Evolutionary conservation across 805 yeast species (phyloP).

Genomic region (Candida corydali): DNA sequence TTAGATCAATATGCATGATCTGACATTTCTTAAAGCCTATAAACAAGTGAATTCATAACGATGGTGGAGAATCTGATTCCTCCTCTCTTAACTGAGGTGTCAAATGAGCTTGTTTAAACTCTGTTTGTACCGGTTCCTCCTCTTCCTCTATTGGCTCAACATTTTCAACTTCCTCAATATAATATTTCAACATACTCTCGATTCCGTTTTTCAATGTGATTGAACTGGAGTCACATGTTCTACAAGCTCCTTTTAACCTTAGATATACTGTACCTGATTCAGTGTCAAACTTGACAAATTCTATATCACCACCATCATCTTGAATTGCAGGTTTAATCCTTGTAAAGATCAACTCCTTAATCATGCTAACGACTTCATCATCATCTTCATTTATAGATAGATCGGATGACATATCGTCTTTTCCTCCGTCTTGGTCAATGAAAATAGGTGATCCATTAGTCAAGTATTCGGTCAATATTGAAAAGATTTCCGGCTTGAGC

Average conservation of each 20-base stretch:
- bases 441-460: slow-evolving; percentile 57
- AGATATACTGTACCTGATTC: slow-evolving; percentile 55
- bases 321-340: slow-evolving; percentile 70
- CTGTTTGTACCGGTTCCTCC: slow-evolving; percentile 1
- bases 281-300: slow-evolving; percentile 54
- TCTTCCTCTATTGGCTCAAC: slow-evolving; percentile 51
- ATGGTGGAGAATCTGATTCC: slow-evolving; percentile 16
- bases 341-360: slow-evolving; percentile 65
- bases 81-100: slow-evolving; percentile 23
- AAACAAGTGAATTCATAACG: too few relatives aligned
- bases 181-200: slow-evolving; percentile 66
- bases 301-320: slow-evolving; percentile 75
- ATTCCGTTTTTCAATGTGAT: slow-evolving; percentile 67
- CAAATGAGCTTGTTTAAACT: slow-evolving; percentile 11
- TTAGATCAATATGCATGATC: too few relatives aligned
- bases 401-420: slow-evolving; percentile 25
- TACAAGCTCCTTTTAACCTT: slow-evolving; percentile 64
- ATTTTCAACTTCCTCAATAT: slow-evolving; percentile 61
- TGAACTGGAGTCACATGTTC: slow-evolving; percentile 65
- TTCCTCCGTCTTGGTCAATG: slow-evolving; percentile 21
- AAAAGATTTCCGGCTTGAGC: slow-evolving; percentile 63
- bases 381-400: slow-evolving; percentile 53
- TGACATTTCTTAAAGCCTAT: too few relatives aligned
- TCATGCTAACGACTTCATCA: slow-evolving; percentile 62
- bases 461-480: slow-evolving; percentile 51